Evolutionary conservation across 306 rosid genomes (phyloP).

Genomic region (Casuarina cunninghamiana): DNA sequence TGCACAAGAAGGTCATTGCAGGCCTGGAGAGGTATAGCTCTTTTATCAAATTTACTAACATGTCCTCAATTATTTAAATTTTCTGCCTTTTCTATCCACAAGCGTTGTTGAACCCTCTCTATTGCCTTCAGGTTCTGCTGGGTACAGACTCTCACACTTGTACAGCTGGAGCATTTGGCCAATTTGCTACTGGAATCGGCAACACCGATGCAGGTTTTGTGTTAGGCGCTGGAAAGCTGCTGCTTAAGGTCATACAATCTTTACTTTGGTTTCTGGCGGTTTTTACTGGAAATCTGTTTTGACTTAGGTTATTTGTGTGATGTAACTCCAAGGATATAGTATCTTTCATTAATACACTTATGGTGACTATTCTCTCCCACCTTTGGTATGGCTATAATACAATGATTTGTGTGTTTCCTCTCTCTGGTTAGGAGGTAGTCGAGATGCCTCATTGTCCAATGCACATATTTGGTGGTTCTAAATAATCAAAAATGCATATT

Average conservation of each 20-base stretch:
- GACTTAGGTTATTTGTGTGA: not conserved
- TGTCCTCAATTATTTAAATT: not conserved
- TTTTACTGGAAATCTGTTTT: not conserved
- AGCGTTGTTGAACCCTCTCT: constrained; percentile 15
- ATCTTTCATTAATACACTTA: not conserved
- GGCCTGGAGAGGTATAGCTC: constrained; percentile 90
- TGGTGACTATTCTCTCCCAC: not conserved
- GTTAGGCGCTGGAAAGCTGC: constrained; percentile 82
- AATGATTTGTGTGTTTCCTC: not conserved
- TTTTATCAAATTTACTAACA: constrained; percentile 19
- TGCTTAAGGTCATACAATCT: constrained; percentile 67
- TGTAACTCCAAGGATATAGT: not conserved
- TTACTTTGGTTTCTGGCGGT: not conserved
- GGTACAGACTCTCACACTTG: constrained; percentile 99
- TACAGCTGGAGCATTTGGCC: constrained; percentile 99
- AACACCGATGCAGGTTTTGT: constrained; percentile 95
- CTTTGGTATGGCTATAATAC: not conserved
- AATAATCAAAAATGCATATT: not conserved
- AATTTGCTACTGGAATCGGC: constrained; percentile 95
- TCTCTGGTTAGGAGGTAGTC: not conserved
- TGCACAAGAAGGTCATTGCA: constrained; percentile 99
- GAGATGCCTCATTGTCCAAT: not conserved
- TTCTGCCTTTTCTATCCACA: constrained; percentile 21
- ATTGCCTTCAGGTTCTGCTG: constrained; percentile 63
- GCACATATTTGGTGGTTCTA: not conserved